phyloP scores from a whole-genome alignment of 179 eudicot species.

The Patellifolia procumbens region DNA sequence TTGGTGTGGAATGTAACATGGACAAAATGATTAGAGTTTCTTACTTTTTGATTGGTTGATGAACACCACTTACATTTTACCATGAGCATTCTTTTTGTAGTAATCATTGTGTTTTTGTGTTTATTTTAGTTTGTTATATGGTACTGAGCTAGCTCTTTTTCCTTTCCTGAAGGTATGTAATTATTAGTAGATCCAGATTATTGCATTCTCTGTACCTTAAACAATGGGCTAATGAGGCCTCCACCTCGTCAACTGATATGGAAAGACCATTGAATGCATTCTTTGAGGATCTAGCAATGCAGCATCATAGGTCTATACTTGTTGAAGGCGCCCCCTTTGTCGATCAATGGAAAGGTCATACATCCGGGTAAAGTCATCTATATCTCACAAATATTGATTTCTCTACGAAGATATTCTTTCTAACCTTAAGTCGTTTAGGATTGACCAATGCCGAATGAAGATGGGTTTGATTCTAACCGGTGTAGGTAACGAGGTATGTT shows the following conservation, averaged over 20 bases:
- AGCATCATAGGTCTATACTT: slow-evolving; percentile 52
- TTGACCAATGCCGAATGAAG: slow-evolving; percentile 78
- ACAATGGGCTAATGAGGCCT: slow-evolving; percentile 29
- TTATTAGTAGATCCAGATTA: slow-evolving; percentile 48
- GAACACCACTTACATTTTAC: not conserved
- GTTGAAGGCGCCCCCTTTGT: slow-evolving; percentile 44
- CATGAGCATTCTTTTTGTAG: not conserved
- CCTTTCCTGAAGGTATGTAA: slow-evolving; percentile 43
- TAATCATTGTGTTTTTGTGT: not conserved
- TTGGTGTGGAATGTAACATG: slow-evolving; percentile 1
- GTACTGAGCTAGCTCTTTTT: slow-evolving; percentile 12
- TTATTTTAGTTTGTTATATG: too few relatives aligned
- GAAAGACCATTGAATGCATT: slow-evolving; percentile 38
- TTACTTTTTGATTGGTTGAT: not conserved
- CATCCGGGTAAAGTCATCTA: slow-evolving; percentile 48
- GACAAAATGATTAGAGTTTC: not conserved
- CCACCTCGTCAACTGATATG: slow-evolving; percentile 27
- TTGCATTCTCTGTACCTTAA: slow-evolving; percentile 45
- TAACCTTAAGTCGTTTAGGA: slow-evolving; percentile 41
- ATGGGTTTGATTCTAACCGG: slow-evolving; percentile 83
- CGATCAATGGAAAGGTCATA: slow-evolving; percentile 77
- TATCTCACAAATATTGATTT: slow-evolving; percentile 1
- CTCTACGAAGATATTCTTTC: not conserved
- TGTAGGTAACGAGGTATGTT: slow-evolving; percentile 78
- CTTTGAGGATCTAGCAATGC: slow-evolving; percentile 63